phyloP scores from a whole-genome alignment of 176 grass and related monocot species.

The Phyllostachys edulis region DNA sequence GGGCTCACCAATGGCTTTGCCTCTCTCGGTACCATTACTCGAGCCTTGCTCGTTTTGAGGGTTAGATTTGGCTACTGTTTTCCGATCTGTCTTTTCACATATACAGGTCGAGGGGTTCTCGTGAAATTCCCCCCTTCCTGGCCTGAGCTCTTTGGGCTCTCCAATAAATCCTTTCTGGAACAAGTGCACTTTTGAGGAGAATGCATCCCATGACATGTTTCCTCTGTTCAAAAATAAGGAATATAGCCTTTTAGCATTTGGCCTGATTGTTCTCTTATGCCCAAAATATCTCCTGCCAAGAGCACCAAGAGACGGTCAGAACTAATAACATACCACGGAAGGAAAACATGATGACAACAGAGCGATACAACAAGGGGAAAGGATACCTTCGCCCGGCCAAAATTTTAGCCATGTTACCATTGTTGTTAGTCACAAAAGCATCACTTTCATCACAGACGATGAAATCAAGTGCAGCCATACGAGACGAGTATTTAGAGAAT shows the following conservation, averaged over 20 bases:
- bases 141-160: slow-evolving; percentile 64
- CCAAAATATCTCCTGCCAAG: slow-evolving; percentile 65
- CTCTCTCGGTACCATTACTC: neutral
- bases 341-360: neutral
- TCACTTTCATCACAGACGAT: slow-evolving; percentile 79
- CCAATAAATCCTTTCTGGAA: slow-evolving; percentile 76
- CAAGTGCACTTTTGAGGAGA: slow-evolving; percentile 47
- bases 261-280: slow-evolving; percentile 72
- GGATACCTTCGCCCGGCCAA: slow-evolving; percentile 68
- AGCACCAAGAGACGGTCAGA: slow-evolving; percentile 24
- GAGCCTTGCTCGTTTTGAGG: neutral
- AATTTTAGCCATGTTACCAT: slow-evolving; percentile 87
- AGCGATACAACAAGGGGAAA: neutral
- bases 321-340: neutral
- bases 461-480: slow-evolving; percentile 81
- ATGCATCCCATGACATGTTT: slow-evolving; percentile 70
- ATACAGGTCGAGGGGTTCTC: slow-evolving; percentile 70
- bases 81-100: slow-evolving; percentile 48
- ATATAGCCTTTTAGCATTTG: slow-evolving; percentile 65
- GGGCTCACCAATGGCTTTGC: slow-evolving; percentile 16
- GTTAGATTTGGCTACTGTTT: slow-evolving; percentile 1
- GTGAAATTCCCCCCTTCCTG: slow-evolving; percentile 75
- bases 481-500: slow-evolving; percentile 67
- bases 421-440: slow-evolving; percentile 84
- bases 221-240: slow-evolving; percentile 54